These are phyloP conservation scores for Agrostemma githago DNA, from an alignment of 148 eudicot species.

Conservation along the genomic window DNA sequence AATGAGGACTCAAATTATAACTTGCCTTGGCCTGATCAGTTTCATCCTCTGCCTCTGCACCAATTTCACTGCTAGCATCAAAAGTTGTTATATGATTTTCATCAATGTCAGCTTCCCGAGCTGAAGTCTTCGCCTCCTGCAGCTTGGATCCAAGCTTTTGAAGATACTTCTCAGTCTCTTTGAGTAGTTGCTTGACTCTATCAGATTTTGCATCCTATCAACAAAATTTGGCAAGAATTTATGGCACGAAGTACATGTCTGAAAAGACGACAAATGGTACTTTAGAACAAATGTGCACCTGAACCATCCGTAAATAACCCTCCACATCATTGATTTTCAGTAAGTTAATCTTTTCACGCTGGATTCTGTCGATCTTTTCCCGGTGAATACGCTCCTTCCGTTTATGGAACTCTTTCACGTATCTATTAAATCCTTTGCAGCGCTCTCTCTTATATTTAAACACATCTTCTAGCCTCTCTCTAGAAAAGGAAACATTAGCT, in stretches of 20 bases:
- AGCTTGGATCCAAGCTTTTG: constrained; percentile 87
- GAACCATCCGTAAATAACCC: constrained; percentile 98
- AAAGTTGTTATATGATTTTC: constrained; percentile 41
- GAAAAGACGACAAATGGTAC: neutral
- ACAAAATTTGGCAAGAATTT: constrained; percentile 5
- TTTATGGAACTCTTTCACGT: constrained; percentile 90
- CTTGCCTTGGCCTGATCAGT: constrained; percentile 90
- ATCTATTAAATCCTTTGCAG: constrained; percentile 77
- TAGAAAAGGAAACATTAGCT: constrained; percentile 23
- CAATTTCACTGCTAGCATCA: constrained; percentile 47
- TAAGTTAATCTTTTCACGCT: constrained; percentile 95
- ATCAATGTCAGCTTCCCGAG: constrained; percentile 57
- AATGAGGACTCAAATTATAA: neutral
- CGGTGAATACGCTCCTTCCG: constrained; percentile 89
- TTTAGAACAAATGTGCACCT: constrained; percentile 41
- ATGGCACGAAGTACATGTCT: neutral
- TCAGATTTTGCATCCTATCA: constrained; percentile 92
- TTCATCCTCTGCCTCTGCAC: constrained; percentile 72
- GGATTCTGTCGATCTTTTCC: constrained; percentile 95
- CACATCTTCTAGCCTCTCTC: constrained; percentile 87
- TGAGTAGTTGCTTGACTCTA: constrained; percentile 83
- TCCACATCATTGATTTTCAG: constrained; percentile 98
- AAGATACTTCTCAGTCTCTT: constrained; percentile 96
- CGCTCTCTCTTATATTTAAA: constrained; percentile 88
- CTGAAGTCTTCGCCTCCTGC: constrained; percentile 59